Percentiles rank a stretch among this genome's conserved stretches.
These are phyloP conservation scores for Pecoramyces ruminantium DNA, from an alignment of 192 early-diverging fungal species.

Conservation along the genomic window DNA sequence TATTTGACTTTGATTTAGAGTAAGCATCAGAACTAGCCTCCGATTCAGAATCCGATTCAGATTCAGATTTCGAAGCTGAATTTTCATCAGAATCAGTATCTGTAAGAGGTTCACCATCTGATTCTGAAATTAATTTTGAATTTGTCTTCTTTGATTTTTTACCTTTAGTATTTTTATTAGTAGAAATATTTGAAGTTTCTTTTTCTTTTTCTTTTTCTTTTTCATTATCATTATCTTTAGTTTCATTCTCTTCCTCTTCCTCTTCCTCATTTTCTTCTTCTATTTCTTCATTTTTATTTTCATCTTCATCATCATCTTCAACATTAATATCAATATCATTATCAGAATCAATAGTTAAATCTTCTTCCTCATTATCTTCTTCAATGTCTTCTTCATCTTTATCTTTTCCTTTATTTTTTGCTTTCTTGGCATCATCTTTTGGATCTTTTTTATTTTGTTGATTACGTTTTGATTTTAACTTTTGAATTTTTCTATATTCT, in stretches of 20 bases:
- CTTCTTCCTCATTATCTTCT: background rate
- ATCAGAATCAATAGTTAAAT: background rate
- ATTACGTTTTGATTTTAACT: background rate
- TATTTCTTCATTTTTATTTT: background rate
- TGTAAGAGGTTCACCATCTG: background rate
- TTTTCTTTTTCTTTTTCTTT: background rate
- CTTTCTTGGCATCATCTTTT: background rate
- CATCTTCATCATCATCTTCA: background rate
- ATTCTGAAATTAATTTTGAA: background rate
- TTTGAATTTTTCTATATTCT: background rate
- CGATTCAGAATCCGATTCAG: background rate
- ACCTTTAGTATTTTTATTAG: background rate
- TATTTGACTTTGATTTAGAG: background rate
- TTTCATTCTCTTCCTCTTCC: background rate
- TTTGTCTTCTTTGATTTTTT: background rate
- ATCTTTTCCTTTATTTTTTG: background rate
- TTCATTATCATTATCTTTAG: background rate
- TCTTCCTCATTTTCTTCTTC: no score
- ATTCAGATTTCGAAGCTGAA: background rate
- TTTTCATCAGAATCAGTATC: background rate
- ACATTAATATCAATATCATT: background rate
- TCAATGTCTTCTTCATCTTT: background rate
- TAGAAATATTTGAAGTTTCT: no score
- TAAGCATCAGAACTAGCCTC: background rate
- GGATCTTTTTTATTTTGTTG: background rate